Evolutionary conservation across 202 grass and related monocot species (phyloP).

Genomic region (Zizania palustris): DNA sequence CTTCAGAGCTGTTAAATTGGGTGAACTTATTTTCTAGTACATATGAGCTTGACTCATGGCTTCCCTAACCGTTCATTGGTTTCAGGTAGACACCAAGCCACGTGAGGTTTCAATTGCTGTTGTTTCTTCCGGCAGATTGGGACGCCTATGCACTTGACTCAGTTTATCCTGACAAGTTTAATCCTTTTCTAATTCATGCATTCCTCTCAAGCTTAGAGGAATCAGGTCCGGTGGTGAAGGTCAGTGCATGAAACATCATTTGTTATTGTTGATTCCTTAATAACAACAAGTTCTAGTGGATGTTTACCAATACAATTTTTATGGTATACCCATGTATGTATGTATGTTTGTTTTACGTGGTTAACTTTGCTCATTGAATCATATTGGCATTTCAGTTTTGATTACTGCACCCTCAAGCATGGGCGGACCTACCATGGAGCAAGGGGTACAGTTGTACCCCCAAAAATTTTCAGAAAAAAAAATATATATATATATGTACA

Average conservation of each 20-base stretch:
- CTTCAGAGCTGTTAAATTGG: conserved; percentile 63
- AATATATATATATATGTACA: too few relatives aligned
- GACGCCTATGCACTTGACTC: conserved; percentile 79
- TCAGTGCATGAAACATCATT: conserved; percentile 35
- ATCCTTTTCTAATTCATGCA: conserved; percentile 90
- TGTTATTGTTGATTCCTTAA: conserved; percentile 33
- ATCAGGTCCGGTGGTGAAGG: conserved; percentile 78
- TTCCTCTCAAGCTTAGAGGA: conserved; percentile 98
- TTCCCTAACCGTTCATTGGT: conserved; percentile 38
- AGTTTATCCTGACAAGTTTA: conserved; percentile 56
- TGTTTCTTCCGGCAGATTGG: conserved; percentile 75
- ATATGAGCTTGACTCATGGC: conserved; percentile 34
- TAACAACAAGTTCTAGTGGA: not conserved
- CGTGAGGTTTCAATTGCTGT: conserved; percentile 72
- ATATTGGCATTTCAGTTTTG: conserved; percentile 21
- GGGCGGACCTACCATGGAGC: too few relatives aligned
- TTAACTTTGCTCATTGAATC: not conserved
- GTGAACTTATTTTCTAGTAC: conserved; percentile 31
- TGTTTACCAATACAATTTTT: not conserved
- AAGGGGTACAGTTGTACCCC: too few relatives aligned
- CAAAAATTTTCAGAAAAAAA: too few relatives aligned
- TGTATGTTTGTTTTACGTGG: not conserved
- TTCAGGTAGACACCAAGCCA: conserved; percentile 59
- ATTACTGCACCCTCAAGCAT: not conserved
- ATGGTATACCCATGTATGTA: not conserved